These are phyloP conservation scores for Candida glaebosa DNA, from an alignment of 805 yeast genomes.

Conservation along the genomic window DNA sequence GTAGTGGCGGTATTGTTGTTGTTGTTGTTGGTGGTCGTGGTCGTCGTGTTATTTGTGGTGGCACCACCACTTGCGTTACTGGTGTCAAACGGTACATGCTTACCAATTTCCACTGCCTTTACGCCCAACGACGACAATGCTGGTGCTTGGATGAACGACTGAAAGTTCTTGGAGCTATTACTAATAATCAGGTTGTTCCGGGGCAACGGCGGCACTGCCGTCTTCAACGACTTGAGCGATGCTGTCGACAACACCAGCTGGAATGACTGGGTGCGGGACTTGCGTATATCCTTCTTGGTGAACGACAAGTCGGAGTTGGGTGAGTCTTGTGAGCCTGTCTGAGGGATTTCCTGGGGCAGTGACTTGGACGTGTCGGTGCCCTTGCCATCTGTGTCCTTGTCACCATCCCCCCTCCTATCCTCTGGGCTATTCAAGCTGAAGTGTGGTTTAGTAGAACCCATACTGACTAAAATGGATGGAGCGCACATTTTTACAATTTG, in stretches of 20 bases:
- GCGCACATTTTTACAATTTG: too few species aligned
- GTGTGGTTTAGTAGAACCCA: slow-evolving; percentile 2
- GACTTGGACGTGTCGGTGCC: background rate
- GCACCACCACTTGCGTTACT: slow-evolving; percentile 2
- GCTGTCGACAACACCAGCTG: slow-evolving; percentile 44
- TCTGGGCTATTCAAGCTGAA: slow-evolving; percentile 2
- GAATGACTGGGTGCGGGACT: slow-evolving; percentile 39
- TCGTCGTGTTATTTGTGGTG: background rate
- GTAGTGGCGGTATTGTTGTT: background rate
- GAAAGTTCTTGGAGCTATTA: slow-evolving; percentile 33
- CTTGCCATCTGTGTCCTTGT: slow-evolving; percentile 1
- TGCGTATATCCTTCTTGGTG: slow-evolving; percentile 36
- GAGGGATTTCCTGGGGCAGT: background rate
- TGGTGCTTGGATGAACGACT: slow-evolving; percentile 45
- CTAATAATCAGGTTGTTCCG: slow-evolving; percentile 20
- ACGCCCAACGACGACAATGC: too few species aligned
- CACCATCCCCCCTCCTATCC: background rate
- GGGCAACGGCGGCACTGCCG: slow-evolving; percentile 6
- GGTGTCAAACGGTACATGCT: slow-evolving; percentile 36
- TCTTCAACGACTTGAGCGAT: slow-evolving; percentile 35
- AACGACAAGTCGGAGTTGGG: slow-evolving; percentile 21
- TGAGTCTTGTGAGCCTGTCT: background rate
- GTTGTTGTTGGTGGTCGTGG: background rate
- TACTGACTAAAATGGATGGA: background rate
- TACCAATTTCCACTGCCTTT: slow-evolving; percentile 41